Percentiles rank a stretch among this genome's conserved stretches.
Evolutionary conservation across 768 basidiomycete species (phyloP).

Genomic region (Lactarius deliciosus): DNA sequence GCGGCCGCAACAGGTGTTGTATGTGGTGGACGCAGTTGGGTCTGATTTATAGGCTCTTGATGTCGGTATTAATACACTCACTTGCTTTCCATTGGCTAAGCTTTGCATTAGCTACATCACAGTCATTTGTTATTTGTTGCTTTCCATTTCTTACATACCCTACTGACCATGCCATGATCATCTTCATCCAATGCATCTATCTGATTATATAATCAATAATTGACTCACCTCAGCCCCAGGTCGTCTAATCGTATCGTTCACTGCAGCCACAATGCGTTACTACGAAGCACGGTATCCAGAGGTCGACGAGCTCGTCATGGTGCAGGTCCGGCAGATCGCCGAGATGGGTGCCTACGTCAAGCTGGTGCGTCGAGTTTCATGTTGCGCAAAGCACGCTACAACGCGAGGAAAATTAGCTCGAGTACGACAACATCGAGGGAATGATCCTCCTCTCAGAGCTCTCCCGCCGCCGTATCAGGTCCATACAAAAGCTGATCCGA

Average conservation of each 20-base stretch:
- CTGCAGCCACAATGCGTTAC: constrained; percentile 65
- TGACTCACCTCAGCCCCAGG: background rate
- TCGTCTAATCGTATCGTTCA: background rate
- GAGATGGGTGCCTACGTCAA: constrained; percentile 99
- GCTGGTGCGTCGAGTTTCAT: constrained; percentile 55
- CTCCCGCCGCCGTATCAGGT: constrained; percentile 91
- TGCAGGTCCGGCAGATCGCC: constrained; percentile 97
- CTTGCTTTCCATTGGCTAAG: constrained; percentile 8
- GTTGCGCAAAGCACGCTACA: constrained; percentile 11
- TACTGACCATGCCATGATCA: constrained; percentile 1
- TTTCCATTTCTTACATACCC: constrained; percentile 8
- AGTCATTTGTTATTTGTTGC: constrained; percentile 1
- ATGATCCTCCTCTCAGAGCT: constrained; percentile 99
- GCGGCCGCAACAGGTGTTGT: constrained; percentile 81
- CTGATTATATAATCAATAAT: constrained; percentile 13
- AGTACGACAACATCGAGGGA: constrained; percentile 98
- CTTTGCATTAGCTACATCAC: constrained; percentile 17
- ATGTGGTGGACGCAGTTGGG: constrained; percentile 80
- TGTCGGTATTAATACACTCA: constrained; percentile 11
- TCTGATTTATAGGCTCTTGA: constrained; percentile 26
- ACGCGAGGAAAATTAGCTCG: constrained; percentile 56
- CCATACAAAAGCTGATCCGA: constrained; percentile 96
- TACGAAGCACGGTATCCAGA: constrained; percentile 93
- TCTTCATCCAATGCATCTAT: constrained; percentile 3
- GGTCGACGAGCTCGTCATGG: constrained; percentile 99